These are phyloP conservation scores for Pichia insulana DNA, from an alignment of 805 yeast species.

Conservation along the genomic window DNA sequence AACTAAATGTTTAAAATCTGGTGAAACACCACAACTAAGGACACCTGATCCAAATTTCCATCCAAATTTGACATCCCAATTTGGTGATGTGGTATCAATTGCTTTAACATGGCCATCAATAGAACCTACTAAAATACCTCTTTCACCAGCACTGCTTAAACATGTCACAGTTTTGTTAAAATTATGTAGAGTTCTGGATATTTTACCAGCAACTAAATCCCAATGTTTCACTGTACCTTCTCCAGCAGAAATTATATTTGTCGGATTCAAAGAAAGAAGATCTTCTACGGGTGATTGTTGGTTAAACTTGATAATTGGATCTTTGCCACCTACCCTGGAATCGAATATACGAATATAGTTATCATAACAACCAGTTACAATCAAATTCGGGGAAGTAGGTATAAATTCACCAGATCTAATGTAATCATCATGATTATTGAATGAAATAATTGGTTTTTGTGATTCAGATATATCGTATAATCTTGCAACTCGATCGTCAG, in stretches of 20 bases:
- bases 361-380: conserved; percentile 94
- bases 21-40: conserved; percentile 81
- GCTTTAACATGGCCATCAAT: conserved; percentile 96
- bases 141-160: conserved; percentile 60
- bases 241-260: conserved; percentile 72
- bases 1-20: conserved; percentile 79
- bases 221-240: conserved; percentile 80
- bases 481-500: conserved; percentile 83
- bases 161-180: conserved; percentile 93
- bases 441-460: conserved; percentile 59
- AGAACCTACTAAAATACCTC: conserved; percentile 87
- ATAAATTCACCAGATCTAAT: conserved; percentile 75
- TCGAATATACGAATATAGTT: conserved; percentile 80
- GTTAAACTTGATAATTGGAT: conserved; percentile 54
- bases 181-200: conserved; percentile 63
- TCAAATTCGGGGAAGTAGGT: conserved; percentile 56
- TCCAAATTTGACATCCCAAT: conserved; percentile 88
- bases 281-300: conserved; percentile 83
- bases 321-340: conserved; percentile 44
- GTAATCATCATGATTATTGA: conserved; percentile 77
- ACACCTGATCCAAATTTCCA: conserved; percentile 98
- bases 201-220: conserved; percentile 79
- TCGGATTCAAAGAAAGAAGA: conserved; percentile 62
- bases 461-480: conserved; percentile 81
- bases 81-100: conserved; percentile 62